A percentile compares a stretch with the other conserved stretches of the same genome.
These are phyloP conservation scores for Phialocephala subalpina DNA, from an alignment of 2,329 filamentous ascomycete species.

Conservation along the genomic window DNA sequence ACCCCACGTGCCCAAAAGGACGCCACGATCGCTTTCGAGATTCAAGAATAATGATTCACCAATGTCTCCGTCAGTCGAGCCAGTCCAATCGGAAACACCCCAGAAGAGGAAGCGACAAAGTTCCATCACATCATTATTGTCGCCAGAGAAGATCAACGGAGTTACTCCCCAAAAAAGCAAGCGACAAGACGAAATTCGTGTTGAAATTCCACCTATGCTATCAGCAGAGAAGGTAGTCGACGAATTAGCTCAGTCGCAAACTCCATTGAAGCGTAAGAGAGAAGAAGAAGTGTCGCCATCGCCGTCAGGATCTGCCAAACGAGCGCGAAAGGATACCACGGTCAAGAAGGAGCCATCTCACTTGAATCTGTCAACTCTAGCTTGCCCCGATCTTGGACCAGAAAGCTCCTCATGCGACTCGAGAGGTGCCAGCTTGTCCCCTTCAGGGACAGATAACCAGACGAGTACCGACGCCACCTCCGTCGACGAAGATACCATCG, in stretches of 20 bases:
- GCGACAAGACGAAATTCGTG: constrained; percentile 24
- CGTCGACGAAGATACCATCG: constrained; percentile 44
- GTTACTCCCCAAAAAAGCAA: constrained; percentile 36
- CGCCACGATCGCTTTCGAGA: constrained; percentile 36
- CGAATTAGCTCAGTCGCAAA: background rate
- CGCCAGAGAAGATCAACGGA: constrained; percentile 11
- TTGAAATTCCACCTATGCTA: background rate
- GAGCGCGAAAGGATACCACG: constrained; percentile 13
- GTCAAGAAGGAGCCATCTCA: constrained; percentile 32
- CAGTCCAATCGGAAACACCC: constrained; percentile 20
- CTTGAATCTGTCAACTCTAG: constrained; percentile 24
- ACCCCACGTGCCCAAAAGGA: constrained; percentile 40
- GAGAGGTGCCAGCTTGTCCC: constrained; percentile 27
- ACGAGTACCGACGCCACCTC: constrained; percentile 44
- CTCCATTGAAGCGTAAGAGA: constrained; percentile 26
- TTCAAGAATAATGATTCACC: constrained; percentile 36
- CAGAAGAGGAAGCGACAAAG: constrained; percentile 38
- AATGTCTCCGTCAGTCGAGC: constrained; percentile 35
- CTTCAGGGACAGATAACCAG: constrained; percentile 32
- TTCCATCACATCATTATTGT: constrained; percentile 3
- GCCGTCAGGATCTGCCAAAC: constrained; percentile 23
- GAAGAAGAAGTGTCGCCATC: constrained; percentile 22
- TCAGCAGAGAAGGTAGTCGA: background rate
- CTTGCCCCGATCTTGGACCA: constrained; percentile 22
- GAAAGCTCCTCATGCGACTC: constrained; percentile 28